Base-by-base conservation (phyloP, 2,329 filamentous ascomycete species). In the Pseudogymnoascus destructans region DNA sequence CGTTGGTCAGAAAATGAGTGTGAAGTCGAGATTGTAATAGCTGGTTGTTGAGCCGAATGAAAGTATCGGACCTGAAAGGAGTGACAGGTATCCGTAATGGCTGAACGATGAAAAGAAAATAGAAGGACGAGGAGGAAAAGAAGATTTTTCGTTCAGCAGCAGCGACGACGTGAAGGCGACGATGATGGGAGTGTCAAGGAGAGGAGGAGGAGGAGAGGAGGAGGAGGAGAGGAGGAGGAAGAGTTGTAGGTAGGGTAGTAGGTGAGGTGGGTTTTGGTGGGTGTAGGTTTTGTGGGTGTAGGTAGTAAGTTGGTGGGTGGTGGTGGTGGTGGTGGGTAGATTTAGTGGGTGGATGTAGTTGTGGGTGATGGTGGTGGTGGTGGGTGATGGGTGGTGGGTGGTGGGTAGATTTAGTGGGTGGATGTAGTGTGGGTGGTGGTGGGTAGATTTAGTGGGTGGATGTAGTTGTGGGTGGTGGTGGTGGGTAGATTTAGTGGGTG, bases 41-140 rank as follows among this genome's bases (percentile, higher is more conserved):
- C 23, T 42, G 40, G 36, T 58, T 58, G 57, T 38, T 59, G 62
- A 64, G 64, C 65, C 66, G 64, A 70, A 70, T 61, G 72, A 72
- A 69, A 67, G 68, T 70, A 70, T 68, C 68, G 71, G 70, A 68
- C 69, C 73, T 74, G 75, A 69, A 77, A 77, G 69, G 75, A 77
- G 74, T 76, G 74, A 72, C 75, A 75, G 74, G 72, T 72, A 70
- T 65, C 71, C 70, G 70, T 66, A 69, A 64, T 67, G 64, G 63
- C 63, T 62, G 61, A 63, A 61, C 58, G 56, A 62, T 59, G 62
- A 64, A 67, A 67, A 63, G 64, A 66, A 64, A 66, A 64, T 62
- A 65, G 65, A 62, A 61, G 63, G 64, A 63, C 52, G 62, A 65
- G 64, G 63, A 60, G 66, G 63, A 66, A 62, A 60, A 64, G 64